Base-by-base conservation (phyloP, 805 yeast genomes). In the Cyberlindnera petersonii region DNA sequence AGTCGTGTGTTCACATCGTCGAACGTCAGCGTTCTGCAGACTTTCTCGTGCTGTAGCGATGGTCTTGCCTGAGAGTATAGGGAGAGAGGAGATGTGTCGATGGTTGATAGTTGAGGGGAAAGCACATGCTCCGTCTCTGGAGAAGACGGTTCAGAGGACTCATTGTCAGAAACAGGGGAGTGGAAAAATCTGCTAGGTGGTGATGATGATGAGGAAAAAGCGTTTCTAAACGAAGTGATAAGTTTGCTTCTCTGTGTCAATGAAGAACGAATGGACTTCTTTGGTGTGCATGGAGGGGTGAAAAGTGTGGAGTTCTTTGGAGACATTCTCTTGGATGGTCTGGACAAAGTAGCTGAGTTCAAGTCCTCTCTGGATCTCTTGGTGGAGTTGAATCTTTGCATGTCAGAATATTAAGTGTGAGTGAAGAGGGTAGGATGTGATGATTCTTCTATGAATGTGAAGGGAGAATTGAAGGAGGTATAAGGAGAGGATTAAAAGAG, bases 331-430 rank as follows among this genome's bases (percentile, higher is more conserved):
- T 53, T 53, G 4, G 39, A 28, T 10, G 52, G 53, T 37, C 53
- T 49, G 14, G 42, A 19, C 4, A 38, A 31, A 5, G 39, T 14
- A 10, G 17, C 9, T 4, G 37, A 34, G 11, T 34, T 35, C 13
- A 30, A 13, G 6, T 46, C 55, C 16, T 53, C 56, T 24, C 46
- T 43, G n/a, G 46, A 32, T 45, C 60, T 52, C 39, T 55, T 55
- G 32, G 37, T 15, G 14, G 56, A 45, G 14, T 20, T 20, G 26
- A 31, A 13, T 22, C 24, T 31, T 15, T 31, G 33, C 33, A 31
- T 29, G 26, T 45, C 46, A 44, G 9, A 15, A 17, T 27, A 27
- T 16, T 16, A 27, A 27, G 29, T 35, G 36, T 8, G n/a, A n/a
- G n/a, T n/a, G n/a, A n/a, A n/a, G n/a, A n/a, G n/a, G n/a, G n/a